These are phyloP conservation scores for Boletus rufocinnamomeus DNA, from an alignment of 768 basidiomycete genomes.

Conservation along the genomic window DNA sequence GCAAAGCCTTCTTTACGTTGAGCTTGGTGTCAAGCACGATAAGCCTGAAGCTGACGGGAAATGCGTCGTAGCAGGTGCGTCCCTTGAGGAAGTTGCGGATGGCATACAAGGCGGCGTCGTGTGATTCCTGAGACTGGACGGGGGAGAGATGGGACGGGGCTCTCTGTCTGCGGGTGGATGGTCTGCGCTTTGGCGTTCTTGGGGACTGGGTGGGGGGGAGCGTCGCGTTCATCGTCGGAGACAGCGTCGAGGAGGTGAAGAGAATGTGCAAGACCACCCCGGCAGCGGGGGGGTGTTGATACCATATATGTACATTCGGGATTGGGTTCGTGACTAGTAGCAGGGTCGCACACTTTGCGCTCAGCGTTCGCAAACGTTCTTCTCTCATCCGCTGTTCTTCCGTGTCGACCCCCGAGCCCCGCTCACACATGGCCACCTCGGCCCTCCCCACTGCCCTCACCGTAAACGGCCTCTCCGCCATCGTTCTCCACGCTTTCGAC, in stretches of 20 bases:
- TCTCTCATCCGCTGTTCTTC: neutral
- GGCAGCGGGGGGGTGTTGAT: conserved; percentile 11
- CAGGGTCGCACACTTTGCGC: neutral
- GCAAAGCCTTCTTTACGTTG: conserved; percentile 92
- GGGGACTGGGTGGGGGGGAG: conserved; percentile 54
- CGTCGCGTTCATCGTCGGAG: conserved; percentile 44
- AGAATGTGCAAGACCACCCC: conserved; percentile 16
- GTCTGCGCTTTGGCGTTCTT: conserved; percentile 50
- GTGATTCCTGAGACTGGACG: conserved; percentile 54
- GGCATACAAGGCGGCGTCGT: conserved; percentile 63
- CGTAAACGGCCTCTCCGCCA: conserved; percentile 8
- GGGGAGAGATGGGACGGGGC: conserved; percentile 61
- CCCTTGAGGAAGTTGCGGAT: conserved; percentile 85
- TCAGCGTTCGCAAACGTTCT: neutral
- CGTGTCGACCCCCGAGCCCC: neutral
- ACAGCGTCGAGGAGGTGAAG: conserved; percentile 1
- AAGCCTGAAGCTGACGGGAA: conserved; percentile 94
- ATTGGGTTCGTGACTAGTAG: conserved; percentile 20
- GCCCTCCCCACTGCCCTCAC: conserved; percentile 3
- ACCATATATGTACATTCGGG: conserved; percentile 11
- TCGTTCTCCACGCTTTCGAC: conserved; percentile 8
- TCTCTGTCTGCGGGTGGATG: conserved; percentile 57
- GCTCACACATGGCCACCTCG: conserved; percentile 10
- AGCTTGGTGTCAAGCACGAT: conserved; percentile 97
- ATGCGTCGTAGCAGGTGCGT: conserved; percentile 91